Evolutionary conservation across 441 rosid genomes (phyloP), one percentile per base, ranked within the genome.

Genomic region (Gossypium davidsonii): DNA sequence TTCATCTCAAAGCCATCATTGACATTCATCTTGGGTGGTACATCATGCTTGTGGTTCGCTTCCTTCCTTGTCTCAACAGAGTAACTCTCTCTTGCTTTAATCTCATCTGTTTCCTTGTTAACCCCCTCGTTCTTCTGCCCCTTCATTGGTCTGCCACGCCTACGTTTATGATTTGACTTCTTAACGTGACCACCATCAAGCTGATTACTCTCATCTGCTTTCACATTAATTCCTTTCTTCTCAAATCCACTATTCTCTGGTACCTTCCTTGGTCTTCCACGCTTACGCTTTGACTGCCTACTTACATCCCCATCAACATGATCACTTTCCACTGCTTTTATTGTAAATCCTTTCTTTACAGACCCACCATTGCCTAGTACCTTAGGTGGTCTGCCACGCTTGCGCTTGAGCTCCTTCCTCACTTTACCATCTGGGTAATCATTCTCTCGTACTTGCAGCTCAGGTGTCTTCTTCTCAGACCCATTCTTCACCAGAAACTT

Each of bases 311-410:
- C 72, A 62, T 53, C 65, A 78, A 72, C 23, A 34, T 12, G 37
- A 73, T 60, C 71, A 21, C 14, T 76, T 76, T 58, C 77, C 68
- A 15, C 73, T 51, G 71, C 58, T 65, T 69, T 77, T 66, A 60
- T 68, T 71, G 76, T 55, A 52, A 63, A 34, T 67, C 31, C 56
- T 73, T 70, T 72, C 68, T 57, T 55, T 59, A 62, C 67, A 56
- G 12, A 46, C 60, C 49, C 79, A 58, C 34, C 62, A 23, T 11
- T 66, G 15, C 69, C 69, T 73, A 17, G 60, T 52, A 8, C 74
- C 73, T 80, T 81, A 31, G 67, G 72, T 12, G 85, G 76, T 68
- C 77, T 72, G 15, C 76, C 84, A 21, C 68, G 66, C 69, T 55
- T 74, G 53, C 21, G 15, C 49, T 48, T 72, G 25, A 61, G 0